Conservation (phyloP, 2,329 filamentous ascomycete species). For the Fusarium luffae region DNA sequence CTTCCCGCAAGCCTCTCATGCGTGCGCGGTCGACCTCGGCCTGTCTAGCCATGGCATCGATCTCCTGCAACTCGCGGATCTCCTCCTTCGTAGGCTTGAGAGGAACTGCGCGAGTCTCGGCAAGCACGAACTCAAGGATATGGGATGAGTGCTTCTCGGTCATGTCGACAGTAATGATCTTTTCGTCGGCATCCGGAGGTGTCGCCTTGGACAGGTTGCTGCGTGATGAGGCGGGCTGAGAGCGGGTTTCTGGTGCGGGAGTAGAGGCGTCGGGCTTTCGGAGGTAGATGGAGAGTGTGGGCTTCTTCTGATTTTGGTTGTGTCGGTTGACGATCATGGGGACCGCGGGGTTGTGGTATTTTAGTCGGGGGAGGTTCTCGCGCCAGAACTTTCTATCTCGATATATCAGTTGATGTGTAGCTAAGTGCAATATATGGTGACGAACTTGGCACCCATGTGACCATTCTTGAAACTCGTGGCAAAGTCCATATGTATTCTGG, state of each 20-base stretch:
- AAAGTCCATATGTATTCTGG: conserved; percentile 80
- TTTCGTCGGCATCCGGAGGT: conserved; percentile 60
- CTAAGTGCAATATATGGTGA: conserved; percentile 18
- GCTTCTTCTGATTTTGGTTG: conserved; percentile 63
- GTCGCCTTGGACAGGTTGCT: conserved; percentile 61
- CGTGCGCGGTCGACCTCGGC: conserved; percentile 66
- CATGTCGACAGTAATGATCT: conserved; percentile 69
- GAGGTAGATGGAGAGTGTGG: conserved; percentile 75
- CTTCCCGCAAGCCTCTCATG: conserved; percentile 63
- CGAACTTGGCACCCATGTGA: conserved; percentile 78
- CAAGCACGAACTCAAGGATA: conserved; percentile 72
- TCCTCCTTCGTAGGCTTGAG: conserved; percentile 71
- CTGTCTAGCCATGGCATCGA: conserved; percentile 65
- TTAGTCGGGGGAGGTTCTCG: conserved; percentile 82
- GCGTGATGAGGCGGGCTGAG: conserved; percentile 60
- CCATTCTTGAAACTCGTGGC: conserved; percentile 70
- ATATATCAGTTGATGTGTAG: conserved; percentile 14
- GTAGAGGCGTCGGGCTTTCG: conserved; percentile 51
- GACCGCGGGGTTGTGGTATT: conserved; percentile 91
- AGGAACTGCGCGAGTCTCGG: conserved; percentile 68
- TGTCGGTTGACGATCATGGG: conserved; percentile 84
- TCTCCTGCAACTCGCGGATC: conserved; percentile 64
- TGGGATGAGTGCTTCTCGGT: conserved; percentile 68
- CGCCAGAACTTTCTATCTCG: conserved; percentile 85
- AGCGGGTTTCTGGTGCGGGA: conserved; percentile 45